Conservation (phyloP, 306 rosid genomes). For the Cicer cuneatum region DNA sequence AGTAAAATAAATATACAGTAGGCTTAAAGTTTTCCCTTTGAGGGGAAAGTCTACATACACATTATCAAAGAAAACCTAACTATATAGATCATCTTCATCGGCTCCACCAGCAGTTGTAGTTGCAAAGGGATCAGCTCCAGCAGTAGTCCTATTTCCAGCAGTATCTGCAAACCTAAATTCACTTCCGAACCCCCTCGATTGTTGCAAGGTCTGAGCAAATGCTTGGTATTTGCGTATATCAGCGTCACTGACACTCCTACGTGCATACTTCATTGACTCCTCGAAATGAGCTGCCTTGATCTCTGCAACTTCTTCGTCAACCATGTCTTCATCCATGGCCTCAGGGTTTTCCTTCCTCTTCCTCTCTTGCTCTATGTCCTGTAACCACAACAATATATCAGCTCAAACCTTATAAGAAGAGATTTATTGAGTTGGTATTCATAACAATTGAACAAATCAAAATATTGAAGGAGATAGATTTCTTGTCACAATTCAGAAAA, state of each 20-base stretch:
- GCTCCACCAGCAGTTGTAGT: conserved; percentile 54
- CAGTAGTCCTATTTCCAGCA: conserved; percentile 32
- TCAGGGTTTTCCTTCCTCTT: conserved; percentile 58
- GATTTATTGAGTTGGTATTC: not conserved
- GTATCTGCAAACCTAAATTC: conserved; percentile 60
- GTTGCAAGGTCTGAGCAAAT: conserved; percentile 68
- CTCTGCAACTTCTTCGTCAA: conserved; percentile 55
- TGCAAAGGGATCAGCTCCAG: conserved; percentile 54
- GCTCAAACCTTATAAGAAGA: conserved; percentile 14
- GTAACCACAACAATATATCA: conserved; percentile 20
- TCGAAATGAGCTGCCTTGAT: conserved; percentile 63
- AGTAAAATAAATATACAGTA: conserved; percentile 19
- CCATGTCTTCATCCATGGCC: conserved; percentile 58
- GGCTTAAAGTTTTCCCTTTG: not conserved
- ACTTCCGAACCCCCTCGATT: conserved; percentile 61
- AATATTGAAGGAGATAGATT: not conserved
- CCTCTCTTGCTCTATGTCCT: conserved; percentile 64
- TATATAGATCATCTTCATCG: conserved; percentile 58
- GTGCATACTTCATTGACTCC: conserved; percentile 67
- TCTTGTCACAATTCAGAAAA: too few species aligned
- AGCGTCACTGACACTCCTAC: conserved; percentile 65
- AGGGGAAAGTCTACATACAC: conserved; percentile 12
- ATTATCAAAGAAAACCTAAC: conserved; percentile 35
- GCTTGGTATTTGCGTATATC: conserved; percentile 67
- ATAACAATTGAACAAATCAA: not conserved